Base-by-base conservation (phyloP, 331 rosid species). In the Cydonia oblonga region DNA sequence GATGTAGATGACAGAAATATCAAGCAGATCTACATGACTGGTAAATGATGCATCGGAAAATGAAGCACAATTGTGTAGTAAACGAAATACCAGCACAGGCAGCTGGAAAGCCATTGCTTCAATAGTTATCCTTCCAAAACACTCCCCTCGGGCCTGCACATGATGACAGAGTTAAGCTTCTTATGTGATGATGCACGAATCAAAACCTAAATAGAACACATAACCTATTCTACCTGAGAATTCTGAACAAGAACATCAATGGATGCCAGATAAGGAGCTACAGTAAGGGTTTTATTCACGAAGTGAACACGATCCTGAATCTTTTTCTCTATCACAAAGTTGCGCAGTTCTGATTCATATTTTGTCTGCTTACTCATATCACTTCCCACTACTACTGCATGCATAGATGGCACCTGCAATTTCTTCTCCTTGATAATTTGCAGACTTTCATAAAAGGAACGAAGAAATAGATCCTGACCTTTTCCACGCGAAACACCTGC, bases 161-260 rank as follows among this genome's bases (percentile, higher is more conserved):
- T 46, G 32, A 44, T 44, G 0, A 58, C 5, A 13, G 53, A 26
- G 15, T 51, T 20, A 51, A 52, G 54, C 52, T 51, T 25, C 59
- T 20, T 20, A 19, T 13, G 24, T 65, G 44, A 49, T 62, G 46
- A 49, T 53, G 46, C 14, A 33, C 11, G 24, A 68, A 4, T 3
- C 56, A 6, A 32, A 64, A 25, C 28, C 24, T 19, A 6, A 61
- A 15, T 25, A 12, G 16, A 40, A 40, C 46, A 40, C 15, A 11
- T 1, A 58, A 69, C 69, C 42, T 2, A 38, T 38, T 38, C 0
- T 79, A 93, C 98, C 98, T 93, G 97, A 65, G 97, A 90, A 81
- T 90, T 93, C 87, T 93, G 98, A 82, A 93, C 98, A 80, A 91
- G 96, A 85, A 89, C 97, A 80, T 93, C 98, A 72, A 91, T 84